Percentiles rank a stretch among this genome's conserved stretches.
These are phyloP conservation scores for Talaromyces sp. DNA, from an alignment of 2,329 filamentous ascomycete genomes.

Conservation along the genomic window DNA sequence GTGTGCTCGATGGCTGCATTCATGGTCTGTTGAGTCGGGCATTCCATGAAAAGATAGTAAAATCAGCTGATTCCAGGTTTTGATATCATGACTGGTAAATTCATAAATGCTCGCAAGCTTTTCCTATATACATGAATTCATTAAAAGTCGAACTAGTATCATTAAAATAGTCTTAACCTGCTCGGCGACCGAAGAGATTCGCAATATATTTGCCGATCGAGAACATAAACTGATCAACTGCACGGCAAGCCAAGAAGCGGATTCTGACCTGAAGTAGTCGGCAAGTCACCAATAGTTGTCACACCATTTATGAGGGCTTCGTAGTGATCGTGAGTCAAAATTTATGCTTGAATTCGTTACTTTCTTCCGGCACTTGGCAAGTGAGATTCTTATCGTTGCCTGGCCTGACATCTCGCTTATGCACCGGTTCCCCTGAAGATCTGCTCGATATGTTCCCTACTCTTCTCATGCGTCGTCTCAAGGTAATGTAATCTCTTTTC, in stretches of 20 bases:
- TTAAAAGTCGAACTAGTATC: neutral
- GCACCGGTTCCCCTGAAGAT: conserved; percentile 62
- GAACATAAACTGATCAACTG: too few species aligned
- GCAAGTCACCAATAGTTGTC: neutral
- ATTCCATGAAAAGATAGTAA: neutral
- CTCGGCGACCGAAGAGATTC: neutral
- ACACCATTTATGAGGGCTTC: neutral
- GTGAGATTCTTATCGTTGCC: neutral
- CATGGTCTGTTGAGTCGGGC: neutral
- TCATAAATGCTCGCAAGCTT: neutral
- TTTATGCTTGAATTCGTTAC: neutral
- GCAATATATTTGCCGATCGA: neutral
- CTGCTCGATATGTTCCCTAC: conserved; percentile 82
- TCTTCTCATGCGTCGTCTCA: conserved; percentile 94
- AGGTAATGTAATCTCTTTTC: conserved; percentile 89
- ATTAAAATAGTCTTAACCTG: neutral
- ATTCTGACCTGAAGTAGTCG: neutral
- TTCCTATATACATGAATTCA: neutral
- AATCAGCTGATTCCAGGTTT: neutral
- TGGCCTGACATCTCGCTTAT: conserved; percentile 10
- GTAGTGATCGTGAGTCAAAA: neutral
- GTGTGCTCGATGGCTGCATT: neutral
- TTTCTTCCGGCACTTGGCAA: neutral
- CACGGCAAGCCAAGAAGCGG: neutral
- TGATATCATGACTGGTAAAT: neutral